phyloP scores from a whole-genome alignment of 345 rosid genomes.

The Aegle marmelos region DNA sequence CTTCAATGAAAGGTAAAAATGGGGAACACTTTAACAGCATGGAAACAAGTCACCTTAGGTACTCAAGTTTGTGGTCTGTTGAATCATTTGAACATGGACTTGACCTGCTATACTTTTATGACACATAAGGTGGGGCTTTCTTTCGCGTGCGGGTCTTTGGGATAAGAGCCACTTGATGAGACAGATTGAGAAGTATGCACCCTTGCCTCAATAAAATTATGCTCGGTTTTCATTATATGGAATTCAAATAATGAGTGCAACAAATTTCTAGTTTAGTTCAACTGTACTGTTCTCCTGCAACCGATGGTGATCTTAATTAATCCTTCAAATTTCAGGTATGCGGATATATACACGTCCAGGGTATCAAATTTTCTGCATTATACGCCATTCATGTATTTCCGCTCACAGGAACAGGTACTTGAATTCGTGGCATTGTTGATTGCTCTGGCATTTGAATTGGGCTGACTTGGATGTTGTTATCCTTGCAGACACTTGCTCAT shows the following conservation, averaged over 20 bases:
- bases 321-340: constrained; percentile 57
- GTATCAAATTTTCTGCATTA: constrained; percentile 87
- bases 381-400: constrained; percentile 95
- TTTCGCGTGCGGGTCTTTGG: constrained; percentile 94
- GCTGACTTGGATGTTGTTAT: too few species aligned
- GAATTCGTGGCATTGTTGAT: neutral
- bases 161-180: constrained; percentile 97
- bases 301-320: neutral
- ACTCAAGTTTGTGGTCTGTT: neutral
- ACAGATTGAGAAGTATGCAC: constrained; percentile 81
- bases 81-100: neutral
- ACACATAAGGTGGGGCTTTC: constrained; percentile 82
- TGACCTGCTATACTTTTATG: constrained; percentile 8
- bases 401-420: constrained; percentile 85
- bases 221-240: neutral
- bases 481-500: constrained; percentile 76
- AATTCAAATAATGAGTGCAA: too few species aligned
- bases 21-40: neutral
- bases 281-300: neutral
- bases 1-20: constrained; percentile 69
- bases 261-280: neutral
- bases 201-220: neutral
- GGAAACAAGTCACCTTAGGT: neutral
- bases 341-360: constrained; percentile 88
- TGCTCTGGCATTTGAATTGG: neutral